Evolutionary conservation across 2,329 filamentous ascomycete genomes (phyloP), one percentile per base, ranked within the genome.

Genomic region (Fusarium bulbicola): DNA sequence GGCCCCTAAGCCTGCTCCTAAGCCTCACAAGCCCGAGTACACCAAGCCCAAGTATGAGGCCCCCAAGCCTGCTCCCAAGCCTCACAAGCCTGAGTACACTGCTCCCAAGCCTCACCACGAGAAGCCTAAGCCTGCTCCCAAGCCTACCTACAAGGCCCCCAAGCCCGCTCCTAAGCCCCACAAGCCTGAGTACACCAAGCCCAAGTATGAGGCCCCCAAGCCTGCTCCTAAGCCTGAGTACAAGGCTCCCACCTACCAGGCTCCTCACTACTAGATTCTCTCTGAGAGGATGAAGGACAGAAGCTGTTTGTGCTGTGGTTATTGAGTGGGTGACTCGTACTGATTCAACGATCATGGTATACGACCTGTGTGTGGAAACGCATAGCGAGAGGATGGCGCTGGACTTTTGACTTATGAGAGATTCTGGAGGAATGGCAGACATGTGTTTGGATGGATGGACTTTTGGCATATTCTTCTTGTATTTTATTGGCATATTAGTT

Each of bases 381-480:
- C 54, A 49, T 30, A 34, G 30, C 15, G 32, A 34, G 32, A 49
- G 54, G 30, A 49, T 28, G 30, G 54, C 54, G n/a, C 54, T 58
- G 32, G 46, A 42, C 28, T 60, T 54, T 14, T 24, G 34, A 54
- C 26, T 42, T 30, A 21, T 15, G 39, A 53, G 62, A 63, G 39
- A 26, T 54, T 46, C 39, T 54, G 39, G 26, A 34, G 46, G 26
- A 28, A 45, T 45, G 43, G 43, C 10, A 14, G 21, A 54, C 8
- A 26, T 43, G 50, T 36, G 18, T 37, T 40, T 30, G 16, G 37
- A 66, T 66, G 37, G 47, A 42, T 65, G 45, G 46, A 54, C 30
- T 16, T 45, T 59, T 45, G 50, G 40, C 37, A 49, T 66, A 50
- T 40, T 45, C 50, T 66, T 66, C 62, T 66, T 50, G 37, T 45